Conservation (phyloP, 1,284 basidiomycete species). For the Cutaneotrichosporon mucoides region DNA sequence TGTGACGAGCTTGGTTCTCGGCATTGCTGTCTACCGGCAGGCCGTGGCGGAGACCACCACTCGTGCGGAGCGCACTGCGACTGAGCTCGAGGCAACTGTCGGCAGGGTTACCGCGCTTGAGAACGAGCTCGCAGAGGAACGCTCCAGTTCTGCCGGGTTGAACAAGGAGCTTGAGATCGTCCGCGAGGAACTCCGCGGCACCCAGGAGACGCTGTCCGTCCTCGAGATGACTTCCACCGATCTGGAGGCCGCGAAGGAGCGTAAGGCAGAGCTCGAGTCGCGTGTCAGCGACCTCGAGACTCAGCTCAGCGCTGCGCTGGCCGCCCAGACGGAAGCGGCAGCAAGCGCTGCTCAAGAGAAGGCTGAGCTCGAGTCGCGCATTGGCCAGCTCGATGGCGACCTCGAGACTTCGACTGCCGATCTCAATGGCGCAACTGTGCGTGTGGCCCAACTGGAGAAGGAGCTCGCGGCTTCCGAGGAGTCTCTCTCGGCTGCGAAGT, state of each 20-base stretch:
- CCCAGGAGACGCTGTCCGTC: too few species aligned
- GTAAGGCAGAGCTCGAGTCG: too few species aligned
- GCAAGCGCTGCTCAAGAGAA: not conserved
- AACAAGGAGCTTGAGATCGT: too few species aligned
- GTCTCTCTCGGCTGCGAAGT: not conserved
- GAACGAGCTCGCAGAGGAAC: not conserved
- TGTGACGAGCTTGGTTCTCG: conserved; percentile 3
- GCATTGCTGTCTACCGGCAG: conserved; percentile 10
- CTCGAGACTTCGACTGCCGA: not conserved
- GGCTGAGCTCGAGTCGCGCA: not conserved
- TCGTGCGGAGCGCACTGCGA: too few species aligned
- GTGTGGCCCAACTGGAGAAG: not conserved
- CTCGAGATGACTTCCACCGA: too few species aligned
- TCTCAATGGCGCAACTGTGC: not conserved
- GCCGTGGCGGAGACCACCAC: not conserved
- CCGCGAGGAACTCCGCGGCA: too few species aligned
- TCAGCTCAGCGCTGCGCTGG: not conserved
- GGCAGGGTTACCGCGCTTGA: too few species aligned
- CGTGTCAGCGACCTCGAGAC: not conserved
- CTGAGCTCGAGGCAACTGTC: too few species aligned
- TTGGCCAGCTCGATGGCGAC: conserved; percentile 89
- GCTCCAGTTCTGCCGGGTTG: not conserved
- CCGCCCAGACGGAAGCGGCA: not conserved
- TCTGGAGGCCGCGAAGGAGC: too few species aligned
- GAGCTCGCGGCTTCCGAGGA: not conserved